phyloP scores from a whole-genome alignment of 495 filamentous ascomycete species.

The Penicillium atrosanguineum region DNA sequence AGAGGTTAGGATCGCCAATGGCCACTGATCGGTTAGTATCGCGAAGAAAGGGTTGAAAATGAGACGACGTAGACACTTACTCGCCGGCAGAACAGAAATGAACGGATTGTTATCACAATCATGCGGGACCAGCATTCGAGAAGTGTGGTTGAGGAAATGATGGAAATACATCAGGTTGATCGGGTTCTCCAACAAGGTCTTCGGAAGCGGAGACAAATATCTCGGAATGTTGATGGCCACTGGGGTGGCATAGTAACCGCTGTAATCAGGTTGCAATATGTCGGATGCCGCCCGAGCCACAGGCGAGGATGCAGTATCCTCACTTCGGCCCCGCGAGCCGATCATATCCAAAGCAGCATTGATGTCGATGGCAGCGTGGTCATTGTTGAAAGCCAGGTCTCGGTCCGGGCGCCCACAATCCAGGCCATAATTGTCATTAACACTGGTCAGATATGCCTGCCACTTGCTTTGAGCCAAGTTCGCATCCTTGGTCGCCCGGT shows the following conservation, averaged over 20 bases:
- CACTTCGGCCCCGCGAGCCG: conserved; percentile 15
- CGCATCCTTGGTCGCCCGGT: conserved; percentile 10
- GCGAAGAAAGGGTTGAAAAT: not conserved
- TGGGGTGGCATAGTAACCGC: conserved; percentile 66
- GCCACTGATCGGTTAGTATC: conserved; percentile 52
- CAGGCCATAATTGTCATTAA: conserved; percentile 57
- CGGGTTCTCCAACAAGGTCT: conserved; percentile 65
- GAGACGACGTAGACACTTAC: conserved; percentile 41
- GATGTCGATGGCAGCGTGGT: conserved; percentile 53
- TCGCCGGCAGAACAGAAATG: conserved; percentile 64
- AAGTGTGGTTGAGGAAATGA: conserved; percentile 80
- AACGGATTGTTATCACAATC: conserved; percentile 76
- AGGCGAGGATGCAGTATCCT: conserved; percentile 7
- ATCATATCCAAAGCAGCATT: conserved; percentile 37
- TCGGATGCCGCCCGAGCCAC: conserved; percentile 2
- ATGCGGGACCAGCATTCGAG: conserved; percentile 70
- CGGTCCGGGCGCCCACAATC: conserved; percentile 67
- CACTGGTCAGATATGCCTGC: conserved; percentile 40
- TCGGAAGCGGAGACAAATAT: conserved; percentile 63
- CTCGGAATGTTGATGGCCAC: conserved; percentile 67
- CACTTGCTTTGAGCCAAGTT: conserved; percentile 34
- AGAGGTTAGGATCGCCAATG: conserved; percentile 61
- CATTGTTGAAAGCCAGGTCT: conserved; percentile 68
- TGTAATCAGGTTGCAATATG: conserved; percentile 13
- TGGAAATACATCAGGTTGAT: conserved; percentile 78